Base-by-base conservation (phyloP, 2,329 filamentous ascomycete genomes). In the Ascomycota sp. region DNA sequence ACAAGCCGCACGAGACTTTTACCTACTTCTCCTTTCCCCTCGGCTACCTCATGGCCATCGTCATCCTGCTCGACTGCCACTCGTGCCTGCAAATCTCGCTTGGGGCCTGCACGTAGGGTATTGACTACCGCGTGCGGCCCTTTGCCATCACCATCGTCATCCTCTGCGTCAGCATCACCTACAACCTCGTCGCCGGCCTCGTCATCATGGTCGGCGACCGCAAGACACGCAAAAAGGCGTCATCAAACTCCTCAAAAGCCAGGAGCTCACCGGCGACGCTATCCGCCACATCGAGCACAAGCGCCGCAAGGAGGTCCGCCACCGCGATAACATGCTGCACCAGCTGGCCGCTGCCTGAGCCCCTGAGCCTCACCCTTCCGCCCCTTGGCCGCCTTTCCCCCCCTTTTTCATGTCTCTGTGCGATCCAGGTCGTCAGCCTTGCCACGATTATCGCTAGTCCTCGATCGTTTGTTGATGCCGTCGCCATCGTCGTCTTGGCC, bases 1-100 rank as follows among this genome's bases (percentile, higher is more conserved):
- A 91, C 59, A 85, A 85, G 43, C 80, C 81, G 0, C 76, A 91
- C 48, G 81, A 91, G 51, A 91, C 81, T 0, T 61, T 69, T 22
- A 91, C 81, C 0, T 81, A 91, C 46, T 63, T 71, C 44, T 75
- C 81, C 0, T 91, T 91, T 36, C 79, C 81, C 0, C 57, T 85
- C 1, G 63, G 65, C 21, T 59, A 82, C 5, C 69, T 91, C 21
- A 63, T 89, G 23, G 71, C 77, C 33, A 73, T 86, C 34, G 75
- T 86, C n/a, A 59, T 80, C 6, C 57, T 91, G 3, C 62, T 89
- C 3, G 81, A 91, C 47, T 74, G 66, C 36, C 81, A 91, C 53
- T 82, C 75, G 4, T 58, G 78, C 22, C 63, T 91, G 25, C 81
- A 91, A 45, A 80, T 91, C 40, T 67, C 76, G 0, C 70, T 91